These are phyloP conservation scores for Fusarium burgessii DNA, from an alignment of 2,329 filamentous ascomycete species.

Conservation along the genomic window DNA sequence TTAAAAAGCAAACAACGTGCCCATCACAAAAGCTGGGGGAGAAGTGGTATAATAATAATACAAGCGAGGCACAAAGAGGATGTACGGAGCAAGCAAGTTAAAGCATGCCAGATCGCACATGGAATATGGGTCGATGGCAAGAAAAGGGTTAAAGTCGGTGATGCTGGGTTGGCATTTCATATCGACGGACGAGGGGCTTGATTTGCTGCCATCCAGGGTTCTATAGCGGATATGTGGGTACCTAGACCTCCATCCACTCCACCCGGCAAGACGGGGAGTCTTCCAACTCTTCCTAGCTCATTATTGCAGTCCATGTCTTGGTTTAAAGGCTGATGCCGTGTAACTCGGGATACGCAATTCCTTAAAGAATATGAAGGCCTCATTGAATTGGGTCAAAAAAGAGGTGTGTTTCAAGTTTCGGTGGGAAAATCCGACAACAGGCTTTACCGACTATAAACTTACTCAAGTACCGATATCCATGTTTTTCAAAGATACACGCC, in stretches of 20 bases:
- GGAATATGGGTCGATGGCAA: conserved; percentile 45
- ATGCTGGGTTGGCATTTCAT: conserved; percentile 46
- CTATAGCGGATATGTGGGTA: conserved; percentile 35
- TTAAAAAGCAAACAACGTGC: conserved; percentile 32
- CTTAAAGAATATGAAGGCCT: neutral
- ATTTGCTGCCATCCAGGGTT: conserved; percentile 43
- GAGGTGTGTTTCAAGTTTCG: neutral
- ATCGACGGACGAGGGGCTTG: conserved; percentile 40
- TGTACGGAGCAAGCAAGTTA: conserved; percentile 13
- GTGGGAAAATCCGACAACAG: conserved; percentile 7
- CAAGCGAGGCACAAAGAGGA: conserved; percentile 9
- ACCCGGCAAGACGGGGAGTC: conserved; percentile 29
- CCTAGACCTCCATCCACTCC: conserved; percentile 27
- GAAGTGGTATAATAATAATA: conserved; percentile 22
- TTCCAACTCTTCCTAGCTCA: conserved; percentile 11
- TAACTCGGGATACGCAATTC: neutral
- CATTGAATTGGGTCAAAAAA: neutral
- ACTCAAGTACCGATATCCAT: neutral
- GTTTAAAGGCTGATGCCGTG: conserved; percentile 14
- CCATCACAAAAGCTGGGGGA: conserved; percentile 31
- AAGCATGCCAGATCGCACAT: conserved; percentile 41
- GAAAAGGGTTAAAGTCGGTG: conserved; percentile 44
- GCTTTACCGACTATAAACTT: neutral
- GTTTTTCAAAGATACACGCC: neutral
- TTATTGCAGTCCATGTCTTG: conserved; percentile 3